phyloP scores from a whole-genome alignment of 306 rosid genomes.

The Luffa acutangula region DNA sequence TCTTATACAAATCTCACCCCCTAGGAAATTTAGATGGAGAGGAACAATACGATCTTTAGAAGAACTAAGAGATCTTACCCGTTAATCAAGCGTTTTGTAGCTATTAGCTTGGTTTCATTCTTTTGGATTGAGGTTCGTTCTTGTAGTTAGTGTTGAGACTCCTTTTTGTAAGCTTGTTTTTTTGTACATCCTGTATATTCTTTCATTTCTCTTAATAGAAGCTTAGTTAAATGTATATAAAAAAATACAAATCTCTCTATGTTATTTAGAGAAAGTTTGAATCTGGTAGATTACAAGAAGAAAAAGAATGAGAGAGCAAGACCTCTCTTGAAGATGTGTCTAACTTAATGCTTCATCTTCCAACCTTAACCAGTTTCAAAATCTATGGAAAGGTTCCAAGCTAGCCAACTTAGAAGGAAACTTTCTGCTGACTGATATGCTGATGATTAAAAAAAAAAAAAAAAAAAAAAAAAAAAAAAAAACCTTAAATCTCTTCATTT shows the following conservation, averaged over 20 bases:
- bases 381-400: not conserved
- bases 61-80: not conserved
- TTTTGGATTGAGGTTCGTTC: no score
- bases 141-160: no score
- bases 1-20: not conserved
- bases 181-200: no score
- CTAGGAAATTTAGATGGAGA: not conserved
- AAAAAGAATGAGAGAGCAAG: not conserved
- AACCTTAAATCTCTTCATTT: no score
- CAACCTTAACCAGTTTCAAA: not conserved
- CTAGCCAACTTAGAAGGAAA: not conserved
- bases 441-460: not conserved
- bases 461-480: no score
- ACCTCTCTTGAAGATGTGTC: not conserved
- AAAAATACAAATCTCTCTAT: no score
- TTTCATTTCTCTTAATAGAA: no score
- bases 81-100: not conserved
- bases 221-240: no score
- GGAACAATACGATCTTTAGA: no score
- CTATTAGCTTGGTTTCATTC: no score
- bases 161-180: no score
- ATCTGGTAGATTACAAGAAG: no score
- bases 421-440: not conserved
- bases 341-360: not conserved
- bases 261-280: not conserved